A percentile compares a stretch with the other conserved stretches of the same genome.
phyloP scores from a whole-genome alignment of 2,329 filamentous ascomycete genomes.

The Hypoxylon sp. region DNA sequence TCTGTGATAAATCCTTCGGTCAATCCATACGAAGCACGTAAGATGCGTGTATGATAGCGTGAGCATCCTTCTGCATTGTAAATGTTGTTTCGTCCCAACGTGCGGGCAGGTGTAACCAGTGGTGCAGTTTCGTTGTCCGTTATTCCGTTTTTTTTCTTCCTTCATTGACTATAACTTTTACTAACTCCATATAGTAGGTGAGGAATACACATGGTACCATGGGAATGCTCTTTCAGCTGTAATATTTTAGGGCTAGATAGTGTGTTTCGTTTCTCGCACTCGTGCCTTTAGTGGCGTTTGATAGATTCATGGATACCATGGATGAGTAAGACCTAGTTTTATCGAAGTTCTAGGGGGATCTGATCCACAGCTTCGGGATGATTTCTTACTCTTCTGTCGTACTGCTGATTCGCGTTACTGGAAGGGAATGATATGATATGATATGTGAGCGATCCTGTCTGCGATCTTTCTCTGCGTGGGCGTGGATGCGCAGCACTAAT shows the following conservation, averaged over 20 bases:
- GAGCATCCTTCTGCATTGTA: neutral
- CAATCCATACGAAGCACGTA: neutral
- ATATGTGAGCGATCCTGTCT: neutral
- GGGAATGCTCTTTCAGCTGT: neutral
- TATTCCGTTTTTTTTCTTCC: neutral
- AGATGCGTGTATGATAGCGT: neutral
- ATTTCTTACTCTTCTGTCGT: neutral
- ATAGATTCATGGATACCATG: neutral
- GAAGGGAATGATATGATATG: neutral
- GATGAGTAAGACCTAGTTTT: conserved; percentile 2
- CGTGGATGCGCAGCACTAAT: neutral
- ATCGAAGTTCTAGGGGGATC: neutral
- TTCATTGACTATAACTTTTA: neutral
- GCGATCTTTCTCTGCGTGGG: neutral
- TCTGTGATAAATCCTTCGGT: neutral
- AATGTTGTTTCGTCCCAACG: neutral
- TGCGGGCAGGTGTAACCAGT: neutral
- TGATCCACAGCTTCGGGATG: neutral
- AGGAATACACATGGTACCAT: no score
- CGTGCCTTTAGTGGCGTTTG: neutral
- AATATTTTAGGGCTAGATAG: neutral
- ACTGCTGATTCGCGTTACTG: neutral
- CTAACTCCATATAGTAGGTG: neutral
- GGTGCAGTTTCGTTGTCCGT: neutral
- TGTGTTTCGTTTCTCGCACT: neutral